A percentile compares a stretch with the other conserved stretches of the same genome.
Conservation (phyloP, 768 basidiomycete species). For the Ephemerocybe angulata region DNA sequence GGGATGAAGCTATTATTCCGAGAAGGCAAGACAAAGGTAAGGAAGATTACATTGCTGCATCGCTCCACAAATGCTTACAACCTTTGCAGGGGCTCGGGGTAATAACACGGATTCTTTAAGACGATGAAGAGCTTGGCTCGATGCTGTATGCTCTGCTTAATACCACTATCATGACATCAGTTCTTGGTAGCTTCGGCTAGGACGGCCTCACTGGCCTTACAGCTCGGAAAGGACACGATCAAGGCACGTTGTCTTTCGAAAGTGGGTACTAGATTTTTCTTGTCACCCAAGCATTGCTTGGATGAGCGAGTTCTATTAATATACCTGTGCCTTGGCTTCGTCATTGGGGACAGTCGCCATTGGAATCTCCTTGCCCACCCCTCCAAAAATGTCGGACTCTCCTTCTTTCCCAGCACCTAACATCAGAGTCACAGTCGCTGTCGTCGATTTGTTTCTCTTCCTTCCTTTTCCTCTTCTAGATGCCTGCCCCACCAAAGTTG, state of each 20-base stretch:
- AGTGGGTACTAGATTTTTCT: no score
- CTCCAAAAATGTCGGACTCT: background rate
- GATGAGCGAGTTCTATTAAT: background rate
- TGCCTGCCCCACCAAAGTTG: background rate
- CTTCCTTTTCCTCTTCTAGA: background rate
- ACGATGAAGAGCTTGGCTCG: background rate
- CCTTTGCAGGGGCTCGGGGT: constrained; percentile 66
- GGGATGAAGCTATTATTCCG: constrained; percentile 93
- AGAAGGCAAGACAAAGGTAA: constrained; percentile 92
- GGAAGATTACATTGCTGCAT: constrained; percentile 14
- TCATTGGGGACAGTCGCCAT: background rate
- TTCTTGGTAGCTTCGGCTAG: background rate
- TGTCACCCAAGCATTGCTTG: no score
- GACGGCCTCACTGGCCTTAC: no score
- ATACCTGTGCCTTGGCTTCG: background rate
- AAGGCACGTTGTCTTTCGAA: no score
- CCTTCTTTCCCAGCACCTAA: background rate
- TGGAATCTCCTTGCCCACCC: background rate
- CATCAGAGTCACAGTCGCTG: no score
- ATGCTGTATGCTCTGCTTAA: background rate
- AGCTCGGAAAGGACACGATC: no score
- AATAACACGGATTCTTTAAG: constrained; percentile 55
- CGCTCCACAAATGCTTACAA: constrained; percentile 1
- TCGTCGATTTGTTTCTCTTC: background rate
- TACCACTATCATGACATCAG: background rate